Base-by-base conservation (phyloP, 768 basidiomycete genomes). In the Calocera cornea region DNA sequence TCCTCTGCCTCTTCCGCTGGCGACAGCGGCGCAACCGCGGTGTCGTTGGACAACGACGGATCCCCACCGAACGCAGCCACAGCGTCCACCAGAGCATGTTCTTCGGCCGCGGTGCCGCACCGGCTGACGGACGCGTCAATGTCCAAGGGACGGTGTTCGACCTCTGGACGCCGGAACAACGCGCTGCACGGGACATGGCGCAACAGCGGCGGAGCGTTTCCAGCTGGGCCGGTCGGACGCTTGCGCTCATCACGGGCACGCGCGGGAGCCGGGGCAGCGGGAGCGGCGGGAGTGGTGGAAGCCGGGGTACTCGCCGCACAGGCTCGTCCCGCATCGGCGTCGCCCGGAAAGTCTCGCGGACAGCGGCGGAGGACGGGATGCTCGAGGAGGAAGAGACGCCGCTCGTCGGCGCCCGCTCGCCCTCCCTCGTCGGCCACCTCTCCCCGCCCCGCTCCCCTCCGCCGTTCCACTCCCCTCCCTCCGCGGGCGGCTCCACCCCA, bases 191-290 rank as follows among this genome's bases (percentile, higher is more conserved):
- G 14, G 54, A 60, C 11, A 27, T 11, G 11, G 54, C 54, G 10
- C 54, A 60, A 19, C 54, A 60, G 31, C 11, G 54, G 54, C 14
- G 27, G 12, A 41, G 65, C 67, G 69, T 73, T 66, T 68, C 72
- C 14, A 66, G 69, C 5, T 71, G 70, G 67, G 54, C 54, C 2
- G 54, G 54, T 11, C 54, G 54, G 5, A 60, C 54, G 8, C 54
- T 60, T 2, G 54, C 54, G 14, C 54, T 60, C 24, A 60, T 60
- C 54, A 60, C 54, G 16, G 54, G 54, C 54, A 29, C 54, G 7
- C 31, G 31, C 2, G 54, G 54, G 14, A 60, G 54, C 19, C 11
- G 54, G 54, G 54, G 54, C 11, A 60, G 27, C 14, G 54, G 27
- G 11, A 33, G 54, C 31, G 24, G 27, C 10, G 54, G 54, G 27